Percentiles rank a stretch among this genome's conserved stretches.
These are phyloP conservation scores for Xanthoconium separans DNA, from an alignment of 1,284 basidiomycete species.

Conservation along the genomic window DNA sequence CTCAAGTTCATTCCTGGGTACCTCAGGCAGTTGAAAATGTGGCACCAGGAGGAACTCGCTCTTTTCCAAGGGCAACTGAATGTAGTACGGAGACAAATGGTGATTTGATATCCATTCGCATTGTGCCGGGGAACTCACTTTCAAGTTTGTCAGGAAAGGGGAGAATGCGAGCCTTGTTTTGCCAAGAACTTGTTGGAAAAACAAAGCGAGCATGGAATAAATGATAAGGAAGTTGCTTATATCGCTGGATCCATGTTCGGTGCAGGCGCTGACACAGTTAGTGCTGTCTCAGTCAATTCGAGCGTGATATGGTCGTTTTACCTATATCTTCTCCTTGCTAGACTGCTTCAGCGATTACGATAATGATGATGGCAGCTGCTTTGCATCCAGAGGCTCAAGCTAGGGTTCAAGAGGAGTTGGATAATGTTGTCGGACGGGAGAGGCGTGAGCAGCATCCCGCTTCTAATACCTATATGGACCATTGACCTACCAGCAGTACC, in stretches of 20 bases:
- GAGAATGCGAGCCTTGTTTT: no score
- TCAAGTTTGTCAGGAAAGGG: no score
- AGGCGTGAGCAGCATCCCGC: no score
- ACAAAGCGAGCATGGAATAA: neutral
- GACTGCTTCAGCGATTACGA: slow-evolving; percentile 6
- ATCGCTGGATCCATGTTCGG: slow-evolving; percentile 7
- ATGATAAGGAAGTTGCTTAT: slow-evolving; percentile 3
- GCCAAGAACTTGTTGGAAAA: slow-evolving; percentile 1
- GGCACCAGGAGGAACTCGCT: slow-evolving; percentile 5
- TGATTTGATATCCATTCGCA: neutral
- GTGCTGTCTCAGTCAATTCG: no score
- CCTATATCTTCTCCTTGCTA: no score
- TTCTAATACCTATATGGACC: neutral
- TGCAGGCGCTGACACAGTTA: slow-evolving; percentile 8
- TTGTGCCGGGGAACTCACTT: no score
- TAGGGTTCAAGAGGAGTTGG: neutral
- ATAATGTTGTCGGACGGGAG: slow-evolving; percentile 4
- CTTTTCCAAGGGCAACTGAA: slow-evolving; percentile 5
- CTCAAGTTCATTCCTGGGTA: slow-evolving; percentile 3
- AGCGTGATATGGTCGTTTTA: no score
- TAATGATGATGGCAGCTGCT: slow-evolving; percentile 7
- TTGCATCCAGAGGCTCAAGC: slow-evolving; percentile 6
- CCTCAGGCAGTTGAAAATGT: neutral
- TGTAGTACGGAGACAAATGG: slow-evolving; percentile 2
- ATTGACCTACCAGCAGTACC: neutral